Percentiles rank a stretch among this genome's conserved stretches.
Evolutionary conservation across 1,284 basidiomycete species (phyloP).

Genomic region (Amylostereum chailletii): DNA sequence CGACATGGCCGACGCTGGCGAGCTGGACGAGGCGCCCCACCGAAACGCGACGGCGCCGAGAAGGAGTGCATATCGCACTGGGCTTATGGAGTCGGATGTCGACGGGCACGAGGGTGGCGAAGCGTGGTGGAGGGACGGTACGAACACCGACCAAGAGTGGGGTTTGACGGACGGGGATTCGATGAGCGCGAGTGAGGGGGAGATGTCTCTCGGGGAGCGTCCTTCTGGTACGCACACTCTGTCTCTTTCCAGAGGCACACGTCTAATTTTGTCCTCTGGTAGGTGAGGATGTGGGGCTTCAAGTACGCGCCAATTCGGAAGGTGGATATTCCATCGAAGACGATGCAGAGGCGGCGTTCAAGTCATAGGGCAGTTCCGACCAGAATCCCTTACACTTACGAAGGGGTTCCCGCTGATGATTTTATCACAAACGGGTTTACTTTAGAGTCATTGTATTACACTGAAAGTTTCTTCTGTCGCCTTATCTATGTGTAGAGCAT

Average conservation of each 20-base stretch:
- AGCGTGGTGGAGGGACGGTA: neutral
- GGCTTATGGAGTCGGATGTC: constrained; percentile 2
- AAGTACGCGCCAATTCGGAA: constrained; percentile 12
- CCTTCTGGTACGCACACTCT: constrained; percentile 4
- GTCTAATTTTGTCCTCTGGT: neutral
- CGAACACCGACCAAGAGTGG: constrained; percentile 11
- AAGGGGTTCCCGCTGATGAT: no score
- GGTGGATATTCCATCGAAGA: constrained; percentile 13
- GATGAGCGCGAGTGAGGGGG: constrained; percentile 13
- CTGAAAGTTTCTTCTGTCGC: neutral
- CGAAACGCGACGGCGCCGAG: no score
- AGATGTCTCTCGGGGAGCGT: constrained; percentile 5
- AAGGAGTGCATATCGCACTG: no score
- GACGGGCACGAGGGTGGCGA: constrained; percentile 4
- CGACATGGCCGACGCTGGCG: constrained; percentile 15
- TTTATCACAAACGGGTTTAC: no score
- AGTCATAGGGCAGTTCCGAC: no score
- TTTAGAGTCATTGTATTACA: no score
- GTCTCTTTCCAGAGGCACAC: neutral
- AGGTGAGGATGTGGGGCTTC: constrained; percentile 7
- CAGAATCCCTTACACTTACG: no score
- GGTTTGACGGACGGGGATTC: constrained; percentile 15
- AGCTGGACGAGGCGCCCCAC: no score
- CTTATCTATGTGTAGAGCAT: neutral
- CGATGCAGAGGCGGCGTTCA: neutral